Evolutionary conservation across 108 stramenopile species (phyloP), one percentile per base, ranked within the genome.

Genomic region (Asterionellopsis glacialis): DNA sequence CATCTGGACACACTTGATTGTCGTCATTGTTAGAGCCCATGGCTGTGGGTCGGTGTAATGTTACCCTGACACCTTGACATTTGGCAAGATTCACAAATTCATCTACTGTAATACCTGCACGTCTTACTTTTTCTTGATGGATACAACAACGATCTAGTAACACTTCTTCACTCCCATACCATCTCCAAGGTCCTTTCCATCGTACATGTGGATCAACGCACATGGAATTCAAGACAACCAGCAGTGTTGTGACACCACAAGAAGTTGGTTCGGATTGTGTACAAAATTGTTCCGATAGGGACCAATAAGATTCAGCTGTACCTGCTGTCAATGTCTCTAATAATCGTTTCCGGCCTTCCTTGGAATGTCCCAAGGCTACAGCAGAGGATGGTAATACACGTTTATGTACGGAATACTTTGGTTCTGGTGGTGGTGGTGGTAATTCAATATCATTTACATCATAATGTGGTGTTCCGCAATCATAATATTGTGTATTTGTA

Each of bases 121-220:
- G 75, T 54, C 70, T 61, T 44, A 92, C 76, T 19, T 83, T 67
- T 74, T 90, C 87, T 52, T 64, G 53, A 42, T 70, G 71, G 41
- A 85, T 68, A 69, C 96, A 98, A 70, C 95, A 96, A 45, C 79
- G 54, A 23, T 74, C 68, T 63, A 90, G 56, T 49, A 94, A 58
- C 63, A 96, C 90, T 15, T 90, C 91, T 74, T 96, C 97, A 57
- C 77, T 64, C 21, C 88, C 91, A 70, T 84, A 96, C 77, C 86
- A 98, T 45, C 97, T 74, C 97, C 97, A 98, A 12, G 86, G 87
- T 27, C 94, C 94, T 61, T 86, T 84, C 97, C 97, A 98, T 61
- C 86, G 64, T n/a, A 89, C 73, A 63, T 83, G 73, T 0, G 96
- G 96, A 82, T 98, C 97, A 41, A 96, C 72, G 45, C 72, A 79